Evolutionary conservation across 2,329 filamentous ascomycete species (phyloP), one percentile per base, ranked within the genome.

Genomic region (Aspergillus glaucus): DNA sequence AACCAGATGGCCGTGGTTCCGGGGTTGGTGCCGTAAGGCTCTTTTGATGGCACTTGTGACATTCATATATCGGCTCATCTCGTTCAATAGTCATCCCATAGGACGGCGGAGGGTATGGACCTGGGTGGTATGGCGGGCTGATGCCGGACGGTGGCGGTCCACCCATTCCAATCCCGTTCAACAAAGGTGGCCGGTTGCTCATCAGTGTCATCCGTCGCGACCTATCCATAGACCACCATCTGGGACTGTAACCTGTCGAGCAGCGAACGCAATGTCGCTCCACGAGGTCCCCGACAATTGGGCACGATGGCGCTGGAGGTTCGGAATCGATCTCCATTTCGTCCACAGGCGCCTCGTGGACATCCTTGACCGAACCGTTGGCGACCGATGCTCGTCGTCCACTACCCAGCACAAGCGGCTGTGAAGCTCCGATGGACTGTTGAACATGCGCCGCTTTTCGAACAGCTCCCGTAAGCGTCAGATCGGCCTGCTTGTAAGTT

Each of bases 401-500:
- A 22, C 68, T 62, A 50, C 70, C 46, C 15, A 56, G 53, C n/a
- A 55, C 49, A 9, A 52, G 56, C 50, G 66, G 60, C 34, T 63
- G 53, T 15, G 63, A 57, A 21, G 65, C 45, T 52, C 67, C 60
- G 56, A 72, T 57, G 49, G 67, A 59, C 59, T 72, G 59, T 59
- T 73, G 63, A 62, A 74, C 61, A 64, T 93, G 79, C 50, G 88
- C 93, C 19, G 93, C 92, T 69, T 95, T 96, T 47, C 93, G 86
- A 19, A 93, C 88, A 15, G 92, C 96, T 24, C 93, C 93, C 2
- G 91, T 96, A 58, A 96, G 74, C 2, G 87, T 82, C 37, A 92
- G 79, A 64, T 98, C 93, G 7, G 93, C 92, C 70, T 97, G 92
- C 69, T 98, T 98, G 75, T 89, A 96, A 50, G 85, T 90, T 57